Conservation (phyloP, 306 rosid genomes). For the Malus asiatica region DNA sequence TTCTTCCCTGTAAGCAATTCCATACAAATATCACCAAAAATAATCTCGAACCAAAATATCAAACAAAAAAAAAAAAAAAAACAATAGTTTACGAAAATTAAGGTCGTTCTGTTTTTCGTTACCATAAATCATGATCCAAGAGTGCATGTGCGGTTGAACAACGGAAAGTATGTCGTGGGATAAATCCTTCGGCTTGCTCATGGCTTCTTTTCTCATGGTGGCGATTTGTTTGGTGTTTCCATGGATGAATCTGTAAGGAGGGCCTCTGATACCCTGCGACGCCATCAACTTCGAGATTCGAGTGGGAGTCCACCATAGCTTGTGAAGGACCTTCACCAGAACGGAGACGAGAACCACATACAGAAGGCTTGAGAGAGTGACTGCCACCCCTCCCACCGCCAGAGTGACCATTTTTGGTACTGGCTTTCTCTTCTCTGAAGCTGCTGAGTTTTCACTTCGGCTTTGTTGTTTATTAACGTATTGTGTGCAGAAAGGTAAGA, state of each 20-base stretch:
- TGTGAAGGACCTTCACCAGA: not conserved
- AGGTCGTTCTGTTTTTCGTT: not conserved
- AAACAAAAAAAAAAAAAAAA: no score
- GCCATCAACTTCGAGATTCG: constrained; percentile 10
- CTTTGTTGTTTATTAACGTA: no score
- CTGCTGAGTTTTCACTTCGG: no score
- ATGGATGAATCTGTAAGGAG: constrained; percentile 19
- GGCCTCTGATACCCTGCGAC: no score
- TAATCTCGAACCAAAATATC: no score
- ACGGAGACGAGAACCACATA: constrained; percentile 4
- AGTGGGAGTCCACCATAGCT: constrained; percentile 27
- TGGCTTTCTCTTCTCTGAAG: no score
- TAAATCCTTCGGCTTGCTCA: constrained; percentile 10
- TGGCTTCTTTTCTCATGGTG: constrained; percentile 18
- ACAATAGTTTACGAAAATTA: not conserved
- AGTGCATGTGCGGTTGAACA: constrained; percentile 20
- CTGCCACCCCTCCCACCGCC: not conserved
- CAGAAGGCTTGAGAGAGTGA: not conserved
- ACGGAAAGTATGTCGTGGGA: constrained; percentile 14
- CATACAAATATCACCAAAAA: not conserved
- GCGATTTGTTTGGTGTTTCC: constrained; percentile 22
- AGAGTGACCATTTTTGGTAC: not conserved
- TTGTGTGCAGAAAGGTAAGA: no score
- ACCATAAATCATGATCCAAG: constrained; percentile 15
- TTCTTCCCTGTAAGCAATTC: constrained; percentile 19